Percentiles rank a stretch among this genome's conserved stretches.
Evolutionary conservation across 768 basidiomycete species (phyloP).

Genomic region (Russula foetens): DNA sequence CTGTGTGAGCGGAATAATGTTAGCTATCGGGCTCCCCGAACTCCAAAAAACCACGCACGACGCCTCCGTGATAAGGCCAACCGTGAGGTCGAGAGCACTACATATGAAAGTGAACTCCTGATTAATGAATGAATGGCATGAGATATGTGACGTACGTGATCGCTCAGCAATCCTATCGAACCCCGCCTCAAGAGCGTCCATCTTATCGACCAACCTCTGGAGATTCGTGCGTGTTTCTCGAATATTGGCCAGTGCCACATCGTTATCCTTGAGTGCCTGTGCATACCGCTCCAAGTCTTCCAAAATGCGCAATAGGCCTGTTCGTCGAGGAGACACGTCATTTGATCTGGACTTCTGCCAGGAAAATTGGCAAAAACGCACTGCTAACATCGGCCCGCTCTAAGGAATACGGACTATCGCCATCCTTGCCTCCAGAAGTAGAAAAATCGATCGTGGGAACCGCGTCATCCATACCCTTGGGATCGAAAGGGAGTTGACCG

Average conservation of each 20-base stretch:
- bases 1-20: constrained; percentile 30
- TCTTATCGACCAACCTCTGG: constrained; percentile 62
- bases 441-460: constrained; percentile 77
- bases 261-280: constrained; percentile 34
- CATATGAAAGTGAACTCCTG: not conserved
- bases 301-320: constrained; percentile 54
- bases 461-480: constrained; percentile 70
- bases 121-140: not conserved
- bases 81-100: constrained; percentile 73
- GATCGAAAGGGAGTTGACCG: constrained; percentile 82
- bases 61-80: constrained; percentile 60
- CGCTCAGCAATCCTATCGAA: constrained; percentile 86
- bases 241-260: constrained; percentile 45
- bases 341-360: not conserved
- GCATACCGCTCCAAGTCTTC: constrained; percentile 59
- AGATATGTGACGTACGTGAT: constrained; percentile 46
- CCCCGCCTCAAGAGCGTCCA: constrained; percentile 71
- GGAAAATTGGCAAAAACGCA: constrained; percentile 28
- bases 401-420: constrained; percentile 45
- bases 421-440: constrained; percentile 54
- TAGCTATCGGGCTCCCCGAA: not conserved
- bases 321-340: not conserved
- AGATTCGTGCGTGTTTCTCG: constrained; percentile 52
- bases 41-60: constrained; percentile 39
- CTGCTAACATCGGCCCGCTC: constrained; percentile 66